A percentile compares a stretch with the other conserved stretches of the same genome.
phyloP scores from a whole-genome alignment of 1,284 basidiomycete genomes.

The Rhizoctonia solani region DNA sequence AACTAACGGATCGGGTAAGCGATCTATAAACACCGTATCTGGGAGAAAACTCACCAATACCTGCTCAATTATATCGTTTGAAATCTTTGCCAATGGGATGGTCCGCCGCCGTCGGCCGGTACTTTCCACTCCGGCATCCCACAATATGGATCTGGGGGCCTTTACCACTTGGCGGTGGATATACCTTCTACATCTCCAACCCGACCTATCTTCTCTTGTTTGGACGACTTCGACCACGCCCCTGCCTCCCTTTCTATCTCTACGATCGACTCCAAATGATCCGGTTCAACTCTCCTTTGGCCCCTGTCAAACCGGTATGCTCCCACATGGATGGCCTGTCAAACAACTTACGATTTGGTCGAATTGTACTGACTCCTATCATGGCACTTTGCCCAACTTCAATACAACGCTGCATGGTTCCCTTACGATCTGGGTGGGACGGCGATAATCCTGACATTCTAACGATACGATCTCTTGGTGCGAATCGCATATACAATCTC shows the following conservation, averaged over 20 bases:
- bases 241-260: background rate
- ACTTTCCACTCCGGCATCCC: too few relatives aligned
- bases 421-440: background rate
- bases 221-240: background rate
- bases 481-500: too few relatives aligned
- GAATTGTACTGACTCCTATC: background rate
- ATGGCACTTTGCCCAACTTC: background rate
- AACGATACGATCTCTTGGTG: too few relatives aligned
- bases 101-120: too few relatives aligned
- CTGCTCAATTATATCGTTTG: too few relatives aligned
- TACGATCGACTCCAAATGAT: background rate
- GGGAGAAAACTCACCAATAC: background rate
- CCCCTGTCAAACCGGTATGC: too few relatives aligned
- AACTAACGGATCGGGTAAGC: constrained; percentile 75
- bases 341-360: background rate
- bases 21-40: background rate
- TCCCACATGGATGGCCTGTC: background rate
- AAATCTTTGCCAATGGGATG: too few relatives aligned
- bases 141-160: too few relatives aligned
- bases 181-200: background rate
- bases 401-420: too few relatives aligned
- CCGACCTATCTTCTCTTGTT: background rate
- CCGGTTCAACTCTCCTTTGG: background rate
- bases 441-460: background rate
- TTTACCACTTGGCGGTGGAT: too few relatives aligned